These are phyloP conservation scores for Otatea glauca DNA, from an alignment of 176 grass and related monocot species.

Conservation along the genomic window DNA sequence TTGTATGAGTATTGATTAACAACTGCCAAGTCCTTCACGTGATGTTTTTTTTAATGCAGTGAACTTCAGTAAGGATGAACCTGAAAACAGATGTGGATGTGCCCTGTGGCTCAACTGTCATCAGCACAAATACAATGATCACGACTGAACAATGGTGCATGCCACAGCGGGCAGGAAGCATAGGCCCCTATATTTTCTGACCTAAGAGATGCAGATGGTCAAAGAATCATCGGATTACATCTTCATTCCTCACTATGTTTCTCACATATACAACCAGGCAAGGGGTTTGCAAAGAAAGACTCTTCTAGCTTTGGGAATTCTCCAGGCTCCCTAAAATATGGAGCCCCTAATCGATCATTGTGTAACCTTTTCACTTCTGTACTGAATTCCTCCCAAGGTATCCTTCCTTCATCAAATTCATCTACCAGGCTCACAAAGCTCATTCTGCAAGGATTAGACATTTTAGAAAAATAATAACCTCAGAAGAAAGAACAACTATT, in stretches of 20 bases:
- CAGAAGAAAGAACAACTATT: neutral
- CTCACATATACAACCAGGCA: slow-evolving; percentile 92
- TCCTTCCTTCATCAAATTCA: slow-evolving; percentile 78
- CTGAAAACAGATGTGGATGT: neutral
- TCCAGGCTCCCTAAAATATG: slow-evolving; percentile 78
- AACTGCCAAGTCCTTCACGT: neutral
- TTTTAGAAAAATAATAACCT: slow-evolving; percentile 2
- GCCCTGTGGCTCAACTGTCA: slow-evolving; percentile 3
- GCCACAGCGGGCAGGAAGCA: neutral
- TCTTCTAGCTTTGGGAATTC: slow-evolving; percentile 95
- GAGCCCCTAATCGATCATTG: slow-evolving; percentile 67
- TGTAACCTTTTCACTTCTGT: slow-evolving; percentile 81
- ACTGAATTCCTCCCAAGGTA: slow-evolving; percentile 85
- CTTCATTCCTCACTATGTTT: slow-evolving; percentile 60
- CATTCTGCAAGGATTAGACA: slow-evolving; percentile 56
- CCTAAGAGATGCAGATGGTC: neutral
- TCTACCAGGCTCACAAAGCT: slow-evolving; percentile 82
- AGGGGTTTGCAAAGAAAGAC: slow-evolving; percentile 91
- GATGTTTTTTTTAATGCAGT: neutral
- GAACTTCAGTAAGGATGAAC: neutral
- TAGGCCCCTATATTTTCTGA: slow-evolving; percentile 11
- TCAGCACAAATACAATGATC: neutral
- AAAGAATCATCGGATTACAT: slow-evolving; percentile 26
- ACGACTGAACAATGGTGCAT: neutral
- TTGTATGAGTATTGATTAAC: neutral